A percentile compares a stretch with the other conserved stretches of the same genome.
Conservation (phyloP, 305 asterid species). For the Petunia hybrid region DNA sequence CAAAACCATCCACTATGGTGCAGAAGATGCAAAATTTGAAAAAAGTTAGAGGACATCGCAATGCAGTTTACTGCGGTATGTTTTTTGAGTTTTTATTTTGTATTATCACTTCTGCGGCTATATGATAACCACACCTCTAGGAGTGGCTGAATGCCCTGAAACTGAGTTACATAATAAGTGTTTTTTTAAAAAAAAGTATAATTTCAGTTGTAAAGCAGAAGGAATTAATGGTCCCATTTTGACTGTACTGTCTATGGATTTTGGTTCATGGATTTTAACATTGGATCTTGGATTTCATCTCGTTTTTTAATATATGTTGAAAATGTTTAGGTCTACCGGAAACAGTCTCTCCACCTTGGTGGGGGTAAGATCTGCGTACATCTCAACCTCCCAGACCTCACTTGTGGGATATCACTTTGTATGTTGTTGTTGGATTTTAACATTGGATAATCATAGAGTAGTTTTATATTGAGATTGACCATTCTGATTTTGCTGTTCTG, state of each 20-base stretch:
- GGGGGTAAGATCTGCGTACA: no score
- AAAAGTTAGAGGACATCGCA: constrained; percentile 88
- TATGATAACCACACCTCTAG: neutral
- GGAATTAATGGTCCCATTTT: constrained; percentile 32
- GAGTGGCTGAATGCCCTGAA: constrained; percentile 13
- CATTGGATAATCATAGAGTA: constrained; percentile 16
- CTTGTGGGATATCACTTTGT: no score
- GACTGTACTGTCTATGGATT: neutral
- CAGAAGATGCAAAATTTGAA: constrained; percentile 89
- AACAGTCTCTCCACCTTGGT: no score
- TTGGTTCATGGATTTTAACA: constrained; percentile 9
- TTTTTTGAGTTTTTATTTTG: neutral
- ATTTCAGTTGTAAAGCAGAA: neutral
- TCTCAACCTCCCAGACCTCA: no score
- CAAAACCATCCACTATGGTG: constrained; percentile 97
- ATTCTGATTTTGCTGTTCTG: constrained; percentile 12
- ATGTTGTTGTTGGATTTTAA: neutral
- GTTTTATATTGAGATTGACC: constrained; percentile 1
- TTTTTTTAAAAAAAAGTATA: neutral
- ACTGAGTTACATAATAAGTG: neutral
- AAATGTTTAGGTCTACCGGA: no score
- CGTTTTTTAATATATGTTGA: no score
- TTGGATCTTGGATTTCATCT: neutral
- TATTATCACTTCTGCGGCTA: constrained; percentile 10
- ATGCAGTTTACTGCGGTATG: constrained; percentile 95